phyloP scores from a whole-genome alignment of 2,329 filamentous ascomycete species.

The Ophiostoma triangulosporum region DNA sequence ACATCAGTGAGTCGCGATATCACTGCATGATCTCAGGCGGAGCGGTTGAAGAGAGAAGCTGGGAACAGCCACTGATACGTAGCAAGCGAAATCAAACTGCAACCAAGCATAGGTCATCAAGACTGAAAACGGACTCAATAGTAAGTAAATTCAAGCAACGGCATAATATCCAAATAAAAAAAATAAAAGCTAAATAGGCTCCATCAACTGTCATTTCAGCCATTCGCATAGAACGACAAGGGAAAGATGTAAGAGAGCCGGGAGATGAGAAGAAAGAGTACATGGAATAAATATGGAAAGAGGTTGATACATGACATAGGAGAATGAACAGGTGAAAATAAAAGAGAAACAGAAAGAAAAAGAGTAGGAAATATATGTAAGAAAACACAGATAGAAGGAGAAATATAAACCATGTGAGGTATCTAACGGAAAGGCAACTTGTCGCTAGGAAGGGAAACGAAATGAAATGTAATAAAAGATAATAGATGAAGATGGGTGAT shows the following conservation, averaged over 20 bases:
- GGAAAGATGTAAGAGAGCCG: not conserved
- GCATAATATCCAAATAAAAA: not conserved
- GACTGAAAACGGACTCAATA: too few relatives aligned
- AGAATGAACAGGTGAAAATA: not conserved
- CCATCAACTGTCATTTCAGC: constrained; percentile 8
- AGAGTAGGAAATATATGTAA: not conserved
- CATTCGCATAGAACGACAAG: constrained; percentile 4
- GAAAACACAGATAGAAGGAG: not conserved
- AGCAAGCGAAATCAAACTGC: too few relatives aligned
- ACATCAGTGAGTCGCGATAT: too few relatives aligned
- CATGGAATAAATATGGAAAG: constrained; percentile 2
- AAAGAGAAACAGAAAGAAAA: not conserved
- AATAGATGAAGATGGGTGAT: not conserved
- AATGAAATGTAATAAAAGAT: not conserved
- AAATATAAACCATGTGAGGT: not conserved
- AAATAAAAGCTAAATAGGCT: not conserved
- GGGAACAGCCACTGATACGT: not conserved
- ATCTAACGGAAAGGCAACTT: constrained; percentile 4
- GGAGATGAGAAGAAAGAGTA: not conserved
- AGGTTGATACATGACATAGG: not conserved
- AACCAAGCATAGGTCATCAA: too few relatives aligned
- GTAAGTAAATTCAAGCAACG: not conserved
- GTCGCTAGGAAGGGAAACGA: not conserved
- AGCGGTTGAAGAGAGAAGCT: not conserved
- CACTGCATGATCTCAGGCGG: too few relatives aligned